Evolutionary conservation across 2,329 filamentous ascomycete genomes (phyloP).

Genomic region (Aureobasidium zeae): DNA sequence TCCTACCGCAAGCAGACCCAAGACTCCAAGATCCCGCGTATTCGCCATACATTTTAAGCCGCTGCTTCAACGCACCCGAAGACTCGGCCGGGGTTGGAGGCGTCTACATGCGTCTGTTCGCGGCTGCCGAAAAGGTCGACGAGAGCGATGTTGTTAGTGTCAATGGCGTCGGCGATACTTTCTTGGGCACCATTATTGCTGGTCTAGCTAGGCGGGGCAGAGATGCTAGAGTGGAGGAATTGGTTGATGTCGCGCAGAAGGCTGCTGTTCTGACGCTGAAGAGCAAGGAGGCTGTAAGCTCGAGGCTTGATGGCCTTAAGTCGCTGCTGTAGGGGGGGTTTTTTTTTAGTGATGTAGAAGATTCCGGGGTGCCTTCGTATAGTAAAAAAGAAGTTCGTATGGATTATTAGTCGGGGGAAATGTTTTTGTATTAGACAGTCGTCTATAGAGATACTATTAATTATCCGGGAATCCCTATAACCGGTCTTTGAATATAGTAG

Average conservation of each 20-base stretch:
- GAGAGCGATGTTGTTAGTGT: constrained; percentile 68
- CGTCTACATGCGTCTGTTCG: constrained; percentile 69
- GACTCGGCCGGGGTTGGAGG: constrained; percentile 54
- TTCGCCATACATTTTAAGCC: constrained; percentile 61
- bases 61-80: constrained; percentile 42
- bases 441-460: no score
- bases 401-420: not conserved
- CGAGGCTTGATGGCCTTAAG: constrained; percentile 41
- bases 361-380: not conserved
- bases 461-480: no score
- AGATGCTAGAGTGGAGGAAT: constrained; percentile 46
- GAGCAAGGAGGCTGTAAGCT: constrained; percentile 63
- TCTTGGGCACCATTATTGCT: constrained; percentile 75
- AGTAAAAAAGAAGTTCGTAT: no score
- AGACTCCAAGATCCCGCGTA: constrained; percentile 54
- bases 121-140: constrained; percentile 53
- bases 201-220: constrained; percentile 51
- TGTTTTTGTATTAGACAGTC: not conserved
- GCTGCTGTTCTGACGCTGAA: constrained; percentile 72
- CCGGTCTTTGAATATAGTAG: no score
- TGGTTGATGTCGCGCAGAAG: constrained; percentile 72
- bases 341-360: not conserved
- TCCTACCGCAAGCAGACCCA: constrained; percentile 59
- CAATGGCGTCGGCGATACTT: constrained; percentile 90
- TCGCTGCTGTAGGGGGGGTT: not conserved